These are phyloP conservation scores for Solanum lycopersicoides DNA, from an alignment of 257 asterid genomes.

Conservation along the genomic window DNA sequence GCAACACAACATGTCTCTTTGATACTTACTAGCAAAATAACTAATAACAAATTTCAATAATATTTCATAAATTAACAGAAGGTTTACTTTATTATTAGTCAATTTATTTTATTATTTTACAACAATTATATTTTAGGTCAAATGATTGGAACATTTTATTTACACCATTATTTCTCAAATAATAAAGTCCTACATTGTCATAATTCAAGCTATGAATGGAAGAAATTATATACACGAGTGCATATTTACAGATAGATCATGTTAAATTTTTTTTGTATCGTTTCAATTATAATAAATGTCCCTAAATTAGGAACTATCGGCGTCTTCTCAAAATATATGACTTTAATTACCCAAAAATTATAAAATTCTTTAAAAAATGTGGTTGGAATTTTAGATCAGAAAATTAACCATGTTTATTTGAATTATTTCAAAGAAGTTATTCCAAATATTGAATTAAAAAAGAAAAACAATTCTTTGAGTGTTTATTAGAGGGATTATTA, in stretches of 20 bases:
- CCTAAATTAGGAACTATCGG: neutral
- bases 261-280: neutral
- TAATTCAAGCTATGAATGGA: too few species aligned
- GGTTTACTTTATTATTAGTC: neutral
- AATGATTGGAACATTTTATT: neutral
- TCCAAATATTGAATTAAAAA: neutral
- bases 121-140: neutral
- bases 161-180: too few species aligned
- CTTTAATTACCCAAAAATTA: neutral
- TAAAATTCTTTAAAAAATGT: neutral
- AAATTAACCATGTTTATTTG: neutral
- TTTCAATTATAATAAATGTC: neutral
- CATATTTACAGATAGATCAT: fast-evolving
- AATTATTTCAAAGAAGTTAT: neutral
- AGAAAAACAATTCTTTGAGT: neutral
- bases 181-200: too few species aligned
- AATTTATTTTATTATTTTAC: neutral
- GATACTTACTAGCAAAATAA: neutral
- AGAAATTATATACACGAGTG: neutral
- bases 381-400: neutral
- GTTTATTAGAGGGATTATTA: neutral
- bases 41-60: neutral
- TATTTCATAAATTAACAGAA: neutral
- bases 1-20: neutral
- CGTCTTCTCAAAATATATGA: neutral